Conservation (phyloP, 768 basidiomycete species). For the Paxillus ammoniavirescens region DNA sequence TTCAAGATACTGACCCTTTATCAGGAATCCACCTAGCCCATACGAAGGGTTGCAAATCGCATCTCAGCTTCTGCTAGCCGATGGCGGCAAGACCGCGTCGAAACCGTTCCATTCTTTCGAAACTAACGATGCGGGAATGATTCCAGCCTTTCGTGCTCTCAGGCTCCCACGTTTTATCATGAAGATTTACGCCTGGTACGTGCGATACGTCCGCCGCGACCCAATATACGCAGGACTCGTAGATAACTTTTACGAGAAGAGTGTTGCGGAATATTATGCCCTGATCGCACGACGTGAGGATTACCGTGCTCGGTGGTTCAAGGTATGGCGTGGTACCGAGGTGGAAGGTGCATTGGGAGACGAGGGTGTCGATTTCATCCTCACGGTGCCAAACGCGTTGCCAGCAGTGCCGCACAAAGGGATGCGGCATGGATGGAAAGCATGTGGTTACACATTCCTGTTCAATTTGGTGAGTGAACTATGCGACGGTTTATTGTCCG, state of each 20-base stretch:
- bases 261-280: conserved; percentile 47
- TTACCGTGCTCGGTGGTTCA: conserved; percentile 42
- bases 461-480: conserved; percentile 57
- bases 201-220: conserved; percentile 51
- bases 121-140: conserved; percentile 48
- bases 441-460: conserved; percentile 62
- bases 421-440: conserved; percentile 54
- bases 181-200: conserved; percentile 48
- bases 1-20: background rate
- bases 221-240: conserved; percentile 53
- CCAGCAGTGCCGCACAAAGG: conserved; percentile 57
- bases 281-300: conserved; percentile 45
- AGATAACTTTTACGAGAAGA: conserved; percentile 48
- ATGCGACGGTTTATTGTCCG: background rate
- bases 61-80: conserved; percentile 51
- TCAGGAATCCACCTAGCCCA: conserved; percentile 40
- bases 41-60: conserved; percentile 52
- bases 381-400: conserved; percentile 60
- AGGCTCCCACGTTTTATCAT: conserved; percentile 47
- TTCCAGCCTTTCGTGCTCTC: conserved; percentile 38
- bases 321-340: conserved; percentile 28
- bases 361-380: conserved; percentile 58
- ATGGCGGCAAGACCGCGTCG: conserved; percentile 40
- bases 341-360: conserved; percentile 27
- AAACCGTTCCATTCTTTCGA: conserved; percentile 40